A percentile compares a stretch with the other conserved stretches of the same genome.
Evolutionary conservation across 352 stramenopile genomes (phyloP).

Genomic region (Pythium rhizo-oryzae): DNA sequence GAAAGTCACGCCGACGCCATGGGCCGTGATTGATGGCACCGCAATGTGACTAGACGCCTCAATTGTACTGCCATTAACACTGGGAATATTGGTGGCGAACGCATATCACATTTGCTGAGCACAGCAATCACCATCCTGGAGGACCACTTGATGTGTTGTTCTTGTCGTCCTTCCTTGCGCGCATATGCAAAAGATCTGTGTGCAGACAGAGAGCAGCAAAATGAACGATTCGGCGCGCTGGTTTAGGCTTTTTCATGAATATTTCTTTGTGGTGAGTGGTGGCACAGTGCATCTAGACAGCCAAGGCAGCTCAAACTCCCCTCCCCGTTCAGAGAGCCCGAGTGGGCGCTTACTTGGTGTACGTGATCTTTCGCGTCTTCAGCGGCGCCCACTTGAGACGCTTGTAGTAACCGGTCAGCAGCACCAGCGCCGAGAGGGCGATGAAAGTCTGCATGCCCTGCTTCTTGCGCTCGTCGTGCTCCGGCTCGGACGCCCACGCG

Average conservation of each 20-base stretch:
- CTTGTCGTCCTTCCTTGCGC: neutral
- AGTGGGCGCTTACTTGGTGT: constrained; percentile 90
- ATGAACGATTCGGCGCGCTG: neutral
- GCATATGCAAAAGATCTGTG: too few species aligned
- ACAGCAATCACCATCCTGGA: too few species aligned
- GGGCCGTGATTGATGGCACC: too few species aligned
- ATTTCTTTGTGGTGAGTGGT: constrained; percentile 26
- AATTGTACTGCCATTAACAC: too few species aligned
- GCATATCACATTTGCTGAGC: too few species aligned
- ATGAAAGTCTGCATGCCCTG: constrained; percentile 94
- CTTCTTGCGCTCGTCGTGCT: constrained; percentile 99
- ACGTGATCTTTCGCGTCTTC: constrained; percentile 99
- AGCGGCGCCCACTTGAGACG: constrained; percentile 96
- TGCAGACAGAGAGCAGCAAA: neutral
- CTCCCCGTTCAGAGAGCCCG: constrained; percentile 19
- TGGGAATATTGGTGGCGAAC: too few species aligned
- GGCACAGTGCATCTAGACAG: constrained; percentile 31
- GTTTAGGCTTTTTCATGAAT: constrained; percentile 29
- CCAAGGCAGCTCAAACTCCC: constrained; percentile 29
- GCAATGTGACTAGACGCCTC: too few species aligned
- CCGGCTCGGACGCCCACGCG: constrained; percentile 96
- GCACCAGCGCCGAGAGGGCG: constrained; percentile 89
- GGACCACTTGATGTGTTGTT: too few species aligned
- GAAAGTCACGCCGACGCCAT: too few species aligned
- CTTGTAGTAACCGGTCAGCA: constrained; percentile 98